These are phyloP conservation scores for Mycotypha africana DNA, from an alignment of 371 early-diverging fungal species.

Conservation along the genomic window DNA sequence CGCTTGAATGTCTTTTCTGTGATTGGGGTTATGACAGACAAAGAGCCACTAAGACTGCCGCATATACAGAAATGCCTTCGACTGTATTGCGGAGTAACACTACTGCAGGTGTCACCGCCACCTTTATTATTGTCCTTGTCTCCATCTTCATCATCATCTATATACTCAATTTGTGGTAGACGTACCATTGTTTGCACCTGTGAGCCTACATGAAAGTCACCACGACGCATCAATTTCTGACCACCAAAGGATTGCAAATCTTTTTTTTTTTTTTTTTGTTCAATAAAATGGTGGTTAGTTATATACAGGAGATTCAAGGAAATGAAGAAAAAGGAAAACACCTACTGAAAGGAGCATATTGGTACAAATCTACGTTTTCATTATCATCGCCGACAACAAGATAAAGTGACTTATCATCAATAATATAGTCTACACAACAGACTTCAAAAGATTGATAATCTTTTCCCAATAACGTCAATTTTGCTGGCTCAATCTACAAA, in stretches of 20 bases:
- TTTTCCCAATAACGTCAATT: constrained; percentile 84
- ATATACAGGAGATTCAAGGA: too few relatives aligned
- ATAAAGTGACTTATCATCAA: constrained; percentile 68
- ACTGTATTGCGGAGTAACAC: too few relatives aligned
- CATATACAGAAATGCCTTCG: constrained; percentile 47
- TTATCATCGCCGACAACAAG: constrained; percentile 81
- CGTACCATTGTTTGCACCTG: constrained; percentile 63
- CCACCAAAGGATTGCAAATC: constrained; percentile 88
- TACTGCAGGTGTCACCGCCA: too few relatives aligned
- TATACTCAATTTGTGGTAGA: constrained; percentile 45
- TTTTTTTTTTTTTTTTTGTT: too few relatives aligned
- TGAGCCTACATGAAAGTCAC: constrained; percentile 83
- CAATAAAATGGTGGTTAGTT: too few relatives aligned
- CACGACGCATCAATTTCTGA: constrained; percentile 82
- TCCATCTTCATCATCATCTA: constrained; percentile 19
- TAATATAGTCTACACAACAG: constrained; percentile 66
- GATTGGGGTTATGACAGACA: constrained; percentile 73
- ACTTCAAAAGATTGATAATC: constrained; percentile 80
- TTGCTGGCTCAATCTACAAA: constrained; percentile 83
- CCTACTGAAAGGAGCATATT: constrained; percentile 86
- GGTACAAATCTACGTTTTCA: constrained; percentile 77
- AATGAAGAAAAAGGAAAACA: too few relatives aligned
- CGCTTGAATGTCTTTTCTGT: constrained; percentile 91
- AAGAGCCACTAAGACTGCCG: constrained; percentile 63
- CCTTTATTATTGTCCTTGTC: too few relatives aligned